Percentiles rank a stretch among this genome's conserved stretches.
Evolutionary conservation across 495 filamentous ascomycete species (phyloP).

Genomic region (Penicillium bialowiezense): DNA sequence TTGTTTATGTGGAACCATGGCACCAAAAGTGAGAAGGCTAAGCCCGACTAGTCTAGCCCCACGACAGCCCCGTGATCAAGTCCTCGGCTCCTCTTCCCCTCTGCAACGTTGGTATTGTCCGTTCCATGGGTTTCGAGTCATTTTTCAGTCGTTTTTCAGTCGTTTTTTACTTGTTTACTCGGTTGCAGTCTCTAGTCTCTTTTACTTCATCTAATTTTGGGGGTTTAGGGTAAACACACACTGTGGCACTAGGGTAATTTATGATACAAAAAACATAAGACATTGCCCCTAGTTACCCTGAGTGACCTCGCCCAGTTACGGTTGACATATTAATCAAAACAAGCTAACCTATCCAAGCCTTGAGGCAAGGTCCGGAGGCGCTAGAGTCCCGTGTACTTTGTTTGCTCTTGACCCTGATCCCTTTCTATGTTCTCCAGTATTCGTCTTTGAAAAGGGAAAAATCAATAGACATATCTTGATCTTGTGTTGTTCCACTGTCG

Average conservation of each 20-base stretch:
- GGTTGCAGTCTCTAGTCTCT: no score
- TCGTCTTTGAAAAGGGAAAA: background rate
- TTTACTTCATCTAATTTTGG: no score
- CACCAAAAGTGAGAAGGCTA: background rate
- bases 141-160: background rate
- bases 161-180: no score
- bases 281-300: no score
- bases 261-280: no score
- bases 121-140: background rate
- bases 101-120: background rate
- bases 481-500: background rate
- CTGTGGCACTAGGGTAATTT: no score
- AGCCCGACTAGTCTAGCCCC: background rate
- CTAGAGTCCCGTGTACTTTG: background rate
- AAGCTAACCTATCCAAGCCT: background rate
- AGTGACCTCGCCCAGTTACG: background rate
- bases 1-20: background rate
- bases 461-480: no score
- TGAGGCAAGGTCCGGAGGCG: background rate
- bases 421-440: background rate
- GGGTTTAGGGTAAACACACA: no score
- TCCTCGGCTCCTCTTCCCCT: slow-evolving; percentile 14
- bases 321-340: background rate
- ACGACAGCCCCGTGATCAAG: slow-evolving; percentile 14
- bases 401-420: background rate